Evolutionary conservation across 768 basidiomycete genomes (phyloP), one percentile per base, ranked within the genome.

Genomic region (Tylopilus sp.): DNA sequence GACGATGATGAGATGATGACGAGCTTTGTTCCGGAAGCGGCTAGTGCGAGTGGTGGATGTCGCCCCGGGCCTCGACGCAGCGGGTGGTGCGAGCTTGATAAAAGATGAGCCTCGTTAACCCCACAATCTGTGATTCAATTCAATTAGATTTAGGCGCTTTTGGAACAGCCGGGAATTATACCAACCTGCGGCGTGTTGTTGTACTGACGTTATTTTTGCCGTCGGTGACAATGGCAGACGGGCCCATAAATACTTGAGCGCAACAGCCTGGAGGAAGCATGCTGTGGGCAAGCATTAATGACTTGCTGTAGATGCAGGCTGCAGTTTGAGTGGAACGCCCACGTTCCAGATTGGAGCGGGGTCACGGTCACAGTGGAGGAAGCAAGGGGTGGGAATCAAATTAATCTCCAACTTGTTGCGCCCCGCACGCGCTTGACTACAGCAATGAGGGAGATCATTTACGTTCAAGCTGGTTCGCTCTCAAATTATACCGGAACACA

Each of bases 401-500:
- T 1, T 7, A 8, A 4, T 8, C 17, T 17, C 35, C 35, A 36
- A 18, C 35, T 3, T 11, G 2, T 5, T 18, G 22, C 1, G 18
- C 12, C 3, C 1, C 18, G 18, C 22, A 26, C 5, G 26, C 26
- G 8, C 26, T 26, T 26, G 4, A 23, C 12, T 9, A 39, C 45
- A 36, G 39, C 48, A 28, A 90, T 90, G 88, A 82, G 78, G 61
- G 88, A 91, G 63, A 88, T 90, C 54, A 67, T 91, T 51, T 84
- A 91, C 65, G 72, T 91, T 45, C 88, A 91, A 67, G 86, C 86
- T 0, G 88, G 88, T 49, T 65, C 73, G 30, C 60, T 79, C 40
- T 76, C 88, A 18, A 90, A 91, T 61, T 82, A 82, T 61, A 68
- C 78, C 18, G 87, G 86, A 41, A 80, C 86, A 0, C 88, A 91